phyloP scores from a whole-genome alignment of 2,329 filamentous ascomycete genomes.

The Alternaria brassicicola region DNA sequence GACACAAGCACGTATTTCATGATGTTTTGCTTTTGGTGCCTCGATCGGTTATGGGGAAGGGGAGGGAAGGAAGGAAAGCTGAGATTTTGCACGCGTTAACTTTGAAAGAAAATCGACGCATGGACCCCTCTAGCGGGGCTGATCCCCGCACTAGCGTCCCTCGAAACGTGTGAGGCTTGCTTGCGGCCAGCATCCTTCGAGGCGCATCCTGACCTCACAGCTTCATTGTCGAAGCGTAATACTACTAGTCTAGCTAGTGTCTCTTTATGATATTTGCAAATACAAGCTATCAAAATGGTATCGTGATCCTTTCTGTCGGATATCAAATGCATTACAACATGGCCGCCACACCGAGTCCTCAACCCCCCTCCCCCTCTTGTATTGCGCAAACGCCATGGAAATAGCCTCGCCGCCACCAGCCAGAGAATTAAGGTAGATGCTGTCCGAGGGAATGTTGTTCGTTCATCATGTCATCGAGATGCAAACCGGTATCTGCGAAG shows the following conservation, averaged over 20 bases:
- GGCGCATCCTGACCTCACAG: slow-evolving; percentile 29
- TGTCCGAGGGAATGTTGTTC: slow-evolving; percentile 23
- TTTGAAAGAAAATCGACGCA: slow-evolving; percentile 39
- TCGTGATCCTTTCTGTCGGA: slow-evolving; percentile 39
- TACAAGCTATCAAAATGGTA: slow-evolving; percentile 45
- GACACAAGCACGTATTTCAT: slow-evolving; percentile 86
- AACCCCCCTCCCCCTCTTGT: slow-evolving; percentile 4
- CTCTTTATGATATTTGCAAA: slow-evolving; percentile 23
- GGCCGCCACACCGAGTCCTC: slow-evolving; percentile 13
- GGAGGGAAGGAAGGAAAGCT: slow-evolving; percentile 48
- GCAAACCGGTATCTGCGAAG: slow-evolving; percentile 40
- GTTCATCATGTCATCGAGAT: slow-evolving; percentile 44
- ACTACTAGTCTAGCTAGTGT: background rate
- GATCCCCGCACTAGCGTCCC: slow-evolving; percentile 10
- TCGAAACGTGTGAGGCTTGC: slow-evolving; percentile 12
- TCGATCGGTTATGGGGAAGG: slow-evolving; percentile 50
- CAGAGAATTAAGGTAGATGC: slow-evolving; percentile 21
- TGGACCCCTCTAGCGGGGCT: slow-evolving; percentile 20
- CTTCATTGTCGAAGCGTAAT: background rate
- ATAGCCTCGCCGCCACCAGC: slow-evolving; percentile 13
- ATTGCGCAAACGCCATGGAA: slow-evolving; percentile 9
- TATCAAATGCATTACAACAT: slow-evolving; percentile 41
- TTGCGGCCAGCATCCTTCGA: slow-evolving; percentile 25
- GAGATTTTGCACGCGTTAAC: slow-evolving; percentile 27
- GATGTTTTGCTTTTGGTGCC: slow-evolving; percentile 52